Conservation (phyloP, 805 yeast genomes). For the Blastobotrys peoriensis region DNA sequence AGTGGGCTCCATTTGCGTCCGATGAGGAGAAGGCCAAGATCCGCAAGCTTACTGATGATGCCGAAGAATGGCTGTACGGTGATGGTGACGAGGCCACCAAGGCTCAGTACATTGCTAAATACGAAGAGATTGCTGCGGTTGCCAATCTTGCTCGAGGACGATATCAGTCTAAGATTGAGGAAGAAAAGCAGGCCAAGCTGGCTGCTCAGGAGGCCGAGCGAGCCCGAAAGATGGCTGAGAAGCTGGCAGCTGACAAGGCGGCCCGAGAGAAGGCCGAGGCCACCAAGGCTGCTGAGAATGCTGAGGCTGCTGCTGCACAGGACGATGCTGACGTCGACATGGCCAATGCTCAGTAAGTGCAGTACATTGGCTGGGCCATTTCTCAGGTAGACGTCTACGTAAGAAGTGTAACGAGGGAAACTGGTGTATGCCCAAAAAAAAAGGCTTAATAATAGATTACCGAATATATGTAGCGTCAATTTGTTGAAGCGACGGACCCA, state of each 20-base stretch:
- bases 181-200: constrained; percentile 82
- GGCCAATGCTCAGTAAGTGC: too few species aligned
- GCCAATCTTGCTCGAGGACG: constrained; percentile 96
- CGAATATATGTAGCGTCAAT: constrained; percentile 78
- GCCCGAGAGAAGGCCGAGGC: constrained; percentile 38
- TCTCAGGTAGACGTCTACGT: too few species aligned
- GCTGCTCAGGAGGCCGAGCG: constrained; percentile 83
- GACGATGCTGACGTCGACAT: constrained; percentile 11
- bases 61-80: constrained; percentile 98
- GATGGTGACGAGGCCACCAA: constrained; percentile 95
- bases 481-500: constrained; percentile 67
- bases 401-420: too few species aligned
- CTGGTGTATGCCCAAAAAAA: too few species aligned
- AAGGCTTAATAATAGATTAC: too few species aligned
- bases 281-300: constrained; percentile 25
- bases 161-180: constrained; percentile 90
- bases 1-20: constrained; percentile 79
- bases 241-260: constrained; percentile 72
- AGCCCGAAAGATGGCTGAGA: constrained; percentile 77
- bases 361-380: too few species aligned
- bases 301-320: constrained; percentile 16
- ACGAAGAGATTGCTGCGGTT: constrained; percentile 90
- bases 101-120: constrained; percentile 95
- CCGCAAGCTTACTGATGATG: constrained; percentile 62
- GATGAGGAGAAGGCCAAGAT: constrained; percentile 84